phyloP scores from a whole-genome alignment of 2,329 filamentous ascomycete genomes.

The Fulvia fulva region DNA sequence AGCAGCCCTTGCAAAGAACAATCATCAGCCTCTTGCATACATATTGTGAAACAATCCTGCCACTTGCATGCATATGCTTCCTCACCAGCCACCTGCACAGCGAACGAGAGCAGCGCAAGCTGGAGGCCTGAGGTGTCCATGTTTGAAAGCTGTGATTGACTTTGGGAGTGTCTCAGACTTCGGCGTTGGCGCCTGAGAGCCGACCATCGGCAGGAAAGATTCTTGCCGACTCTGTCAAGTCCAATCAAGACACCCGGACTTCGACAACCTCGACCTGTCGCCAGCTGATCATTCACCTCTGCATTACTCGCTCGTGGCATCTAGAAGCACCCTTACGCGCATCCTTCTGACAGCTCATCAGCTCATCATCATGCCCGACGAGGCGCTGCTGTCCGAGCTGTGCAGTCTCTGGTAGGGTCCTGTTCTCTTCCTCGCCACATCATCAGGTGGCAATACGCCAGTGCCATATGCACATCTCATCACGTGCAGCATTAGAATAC shows the following conservation, averaged over 20 bases:
- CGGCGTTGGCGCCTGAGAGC: not conserved
- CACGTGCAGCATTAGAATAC: not conserved
- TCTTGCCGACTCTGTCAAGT: not conserved
- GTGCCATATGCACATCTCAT: conserved; percentile 1
- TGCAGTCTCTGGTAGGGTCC: conserved; percentile 45
- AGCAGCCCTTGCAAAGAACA: too few relatives aligned
- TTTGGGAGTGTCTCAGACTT: not conserved
- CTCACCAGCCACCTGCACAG: not conserved
- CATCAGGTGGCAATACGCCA: conserved; percentile 1
- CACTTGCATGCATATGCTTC: not conserved
- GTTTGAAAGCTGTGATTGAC: not conserved
- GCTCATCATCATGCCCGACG: conserved; percentile 12
- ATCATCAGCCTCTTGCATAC: not conserved
- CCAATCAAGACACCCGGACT: not conserved
- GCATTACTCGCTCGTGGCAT: not conserved
- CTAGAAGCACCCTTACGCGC: not conserved
- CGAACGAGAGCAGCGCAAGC: too few relatives aligned
- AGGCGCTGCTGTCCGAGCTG: conserved; percentile 36
- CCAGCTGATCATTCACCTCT: not conserved
- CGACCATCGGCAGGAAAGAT: not conserved
- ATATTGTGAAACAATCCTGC: not conserved
- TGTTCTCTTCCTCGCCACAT: conserved; percentile 2
- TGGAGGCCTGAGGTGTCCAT: not conserved
- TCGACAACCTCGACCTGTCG: not conserved
- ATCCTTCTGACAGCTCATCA: not conserved